A percentile compares a stretch with the other conserved stretches of the same genome.
phyloP scores from a whole-genome alignment of 2,329 filamentous ascomycete species.

The Aaosphaeria arxii region DNA sequence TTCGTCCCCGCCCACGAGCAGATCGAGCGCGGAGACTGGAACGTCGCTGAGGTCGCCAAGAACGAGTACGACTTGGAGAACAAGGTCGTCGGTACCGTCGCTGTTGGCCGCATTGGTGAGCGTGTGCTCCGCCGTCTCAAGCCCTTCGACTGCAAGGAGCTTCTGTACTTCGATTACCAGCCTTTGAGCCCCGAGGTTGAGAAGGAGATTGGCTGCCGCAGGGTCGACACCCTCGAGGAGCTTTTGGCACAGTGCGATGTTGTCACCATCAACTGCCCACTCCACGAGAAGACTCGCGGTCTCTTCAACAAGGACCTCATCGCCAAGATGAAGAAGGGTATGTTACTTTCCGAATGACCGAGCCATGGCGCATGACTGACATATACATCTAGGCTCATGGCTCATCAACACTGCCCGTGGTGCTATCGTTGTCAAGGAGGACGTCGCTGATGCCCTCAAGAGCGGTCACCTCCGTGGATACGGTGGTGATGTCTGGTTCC shows the following conservation, averaged over 20 bases:
- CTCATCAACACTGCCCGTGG: slow-evolving; percentile 98
- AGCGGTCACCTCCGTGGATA: slow-evolving; percentile 87
- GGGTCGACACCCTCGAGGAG: slow-evolving; percentile 87
- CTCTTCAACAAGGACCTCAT: slow-evolving; percentile 99
- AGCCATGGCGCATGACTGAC: slow-evolving; percentile 1
- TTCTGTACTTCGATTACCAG: slow-evolving; percentile 99
- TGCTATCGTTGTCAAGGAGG: slow-evolving; percentile 99
- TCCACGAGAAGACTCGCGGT: slow-evolving; percentile 96
- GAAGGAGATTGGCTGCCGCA: slow-evolving; percentile 91
- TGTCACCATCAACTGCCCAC: slow-evolving; percentile 98
- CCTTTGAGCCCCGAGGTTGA: slow-evolving; percentile 80
- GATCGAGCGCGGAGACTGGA: slow-evolving; percentile 85
- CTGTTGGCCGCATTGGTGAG: slow-evolving; percentile 96
- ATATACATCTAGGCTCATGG: slow-evolving; percentile 66
- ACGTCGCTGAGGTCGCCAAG: slow-evolving; percentile 94
- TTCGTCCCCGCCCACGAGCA: slow-evolving; percentile 97
- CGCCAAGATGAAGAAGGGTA: slow-evolving; percentile 97
- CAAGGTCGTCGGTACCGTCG: slow-evolving; percentile 97
- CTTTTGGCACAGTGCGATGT: slow-evolving; percentile 92
- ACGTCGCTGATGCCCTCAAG: slow-evolving; percentile 91
- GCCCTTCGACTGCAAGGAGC: slow-evolving; percentile 98
- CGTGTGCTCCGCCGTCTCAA: slow-evolving; percentile 94
- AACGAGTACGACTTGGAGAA: slow-evolving; percentile 96
- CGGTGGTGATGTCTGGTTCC: slow-evolving; percentile 92
- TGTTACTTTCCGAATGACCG: slow-evolving; percentile 18